Evolutionary conservation across 305 asterid species (phyloP), one percentile per base, ranked within the genome.

Genomic region (Fraxinus nigra): DNA sequence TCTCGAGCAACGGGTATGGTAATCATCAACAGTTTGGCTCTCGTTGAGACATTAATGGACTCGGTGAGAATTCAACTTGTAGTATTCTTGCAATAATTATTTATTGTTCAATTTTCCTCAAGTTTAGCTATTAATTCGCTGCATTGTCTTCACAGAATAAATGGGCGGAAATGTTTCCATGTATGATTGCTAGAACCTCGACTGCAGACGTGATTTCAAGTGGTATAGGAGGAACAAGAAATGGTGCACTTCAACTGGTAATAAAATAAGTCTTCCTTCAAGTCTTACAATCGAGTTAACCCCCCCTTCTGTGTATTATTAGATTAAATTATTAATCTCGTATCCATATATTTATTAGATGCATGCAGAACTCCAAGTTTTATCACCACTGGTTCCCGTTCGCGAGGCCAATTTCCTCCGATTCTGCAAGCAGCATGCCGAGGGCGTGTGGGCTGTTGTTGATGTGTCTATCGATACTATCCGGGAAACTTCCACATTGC

Each of bases 211-310:
- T 92, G 73, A 90, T 96, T 32, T 92, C 97, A 37, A 88, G 74
- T 83, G 99, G 99, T 16, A 91, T 94, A 95, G 98, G 96, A 56
- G 98, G 98, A 72, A 90, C 98, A 32, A 90, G 97, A 82, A 93
- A 96, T 78, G 98, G 98, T 75, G 94, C 98, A 35, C 95, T 96
- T 83, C 98, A 94, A 40, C 87, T 96, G 97, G 99, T 96, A 92
- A 84, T 63, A 2, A 67, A 16, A 5, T 16, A 22, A 16, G 61
- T 5, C 22, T 14, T 51, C 22, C 61, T 51, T 51, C 61, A 14
- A 51, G 8, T 51, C 61, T 51, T 51, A 9, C 22, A 51, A 51
- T 43, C 54, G n/a, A 11, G 54, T 3, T 11, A 43, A 43, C n/a
- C 54, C 37, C 37, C 7, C 37, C 16, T 51, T 16, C 7, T 51